phyloP scores from a whole-genome alignment of 2,329 filamentous ascomycete species.

The Xylariaceae sp. region DNA sequence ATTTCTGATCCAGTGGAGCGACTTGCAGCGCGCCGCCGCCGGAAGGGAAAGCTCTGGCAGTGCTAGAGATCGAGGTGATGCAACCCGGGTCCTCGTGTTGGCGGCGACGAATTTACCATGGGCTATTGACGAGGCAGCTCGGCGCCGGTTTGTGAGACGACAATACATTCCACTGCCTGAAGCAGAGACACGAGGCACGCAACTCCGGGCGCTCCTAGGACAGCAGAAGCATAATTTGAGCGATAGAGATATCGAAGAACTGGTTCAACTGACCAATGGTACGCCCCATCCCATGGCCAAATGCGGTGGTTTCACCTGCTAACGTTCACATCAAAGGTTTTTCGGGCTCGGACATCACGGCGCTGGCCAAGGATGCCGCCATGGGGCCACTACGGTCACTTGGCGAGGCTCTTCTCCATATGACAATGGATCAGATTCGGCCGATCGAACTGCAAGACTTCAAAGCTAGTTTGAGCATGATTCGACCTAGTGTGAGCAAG shows the following conservation, averaged over 20 bases:
- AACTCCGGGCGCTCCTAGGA: constrained; percentile 73
- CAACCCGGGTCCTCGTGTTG: constrained; percentile 84
- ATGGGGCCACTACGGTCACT: constrained; percentile 92
- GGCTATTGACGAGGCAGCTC: constrained; percentile 95
- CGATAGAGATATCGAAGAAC: constrained; percentile 63
- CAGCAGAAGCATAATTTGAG: constrained; percentile 82
- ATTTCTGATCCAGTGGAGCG: constrained; percentile 96
- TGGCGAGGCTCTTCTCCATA: constrained; percentile 83
- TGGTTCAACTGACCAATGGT: constrained; percentile 86
- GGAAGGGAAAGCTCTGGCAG: constrained; percentile 68
- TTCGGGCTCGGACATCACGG: constrained; percentile 94
- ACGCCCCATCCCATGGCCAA: constrained; percentile 17
- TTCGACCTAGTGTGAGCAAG: constrained; percentile 84
- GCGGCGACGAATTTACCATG: constrained; percentile 95
- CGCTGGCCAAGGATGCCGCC: constrained; percentile 92
- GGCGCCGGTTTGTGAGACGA: constrained; percentile 82
- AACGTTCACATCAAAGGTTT: constrained; percentile 61
- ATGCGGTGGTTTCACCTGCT: constrained; percentile 8
- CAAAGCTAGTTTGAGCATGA: constrained; percentile 74
- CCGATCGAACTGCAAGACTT: constrained; percentile 84
- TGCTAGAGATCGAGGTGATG: constrained; percentile 70
- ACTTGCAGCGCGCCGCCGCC: constrained; percentile 85
- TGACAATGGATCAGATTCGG: constrained; percentile 90
- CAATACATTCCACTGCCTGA: constrained; percentile 97
- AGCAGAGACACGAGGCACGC: constrained; percentile 70